These are phyloP conservation scores for Kwoniella newhampshirensis DNA, from an alignment of 768 basidiomycete genomes.

Conservation along the genomic window DNA sequence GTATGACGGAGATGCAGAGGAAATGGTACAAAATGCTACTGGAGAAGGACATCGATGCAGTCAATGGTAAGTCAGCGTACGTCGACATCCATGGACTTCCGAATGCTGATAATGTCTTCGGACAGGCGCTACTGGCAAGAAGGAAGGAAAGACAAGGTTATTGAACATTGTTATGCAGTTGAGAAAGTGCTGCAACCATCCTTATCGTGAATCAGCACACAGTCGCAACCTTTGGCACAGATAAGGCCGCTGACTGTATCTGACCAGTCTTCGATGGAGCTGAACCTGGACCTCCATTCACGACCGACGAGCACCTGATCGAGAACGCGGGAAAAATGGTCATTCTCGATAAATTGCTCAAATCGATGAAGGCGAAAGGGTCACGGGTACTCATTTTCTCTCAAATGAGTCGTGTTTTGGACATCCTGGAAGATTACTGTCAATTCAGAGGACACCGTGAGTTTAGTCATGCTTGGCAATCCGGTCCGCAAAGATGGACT, in stretches of 20 bases:
- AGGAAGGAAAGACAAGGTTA: constrained; percentile 93
- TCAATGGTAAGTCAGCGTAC: constrained; percentile 75
- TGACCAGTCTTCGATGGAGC: constrained; percentile 14
- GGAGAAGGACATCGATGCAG: constrained; percentile 98
- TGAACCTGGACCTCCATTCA: constrained; percentile 97
- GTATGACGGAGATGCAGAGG: constrained; percentile 93
- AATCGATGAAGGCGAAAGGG: constrained; percentile 84
- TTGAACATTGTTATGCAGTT: constrained; percentile 99
- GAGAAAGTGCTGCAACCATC: constrained; percentile 55
- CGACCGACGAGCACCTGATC: constrained; percentile 93
- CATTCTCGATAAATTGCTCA: constrained; percentile 89
- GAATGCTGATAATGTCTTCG: constrained; percentile 5
- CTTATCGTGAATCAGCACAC: constrained; percentile 47
- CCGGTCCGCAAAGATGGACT: background rate
- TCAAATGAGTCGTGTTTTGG: constrained; percentile 98
- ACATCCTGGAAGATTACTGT: constrained; percentile 97
- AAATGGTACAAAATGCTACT: constrained; percentile 93
- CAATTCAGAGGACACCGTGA: constrained; percentile 82
- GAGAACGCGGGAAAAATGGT: constrained; percentile 96
- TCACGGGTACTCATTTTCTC: constrained; percentile 95
- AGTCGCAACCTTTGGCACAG: constrained; percentile 3
- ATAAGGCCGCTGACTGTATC: background rate
- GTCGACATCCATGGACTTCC: background rate
- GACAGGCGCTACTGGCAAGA: constrained; percentile 87
- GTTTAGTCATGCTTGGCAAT: constrained; percentile 43